These are phyloP conservation scores for Ogataea pilisensis DNA, from an alignment of 805 yeast species.

Conservation along the genomic window DNA sequence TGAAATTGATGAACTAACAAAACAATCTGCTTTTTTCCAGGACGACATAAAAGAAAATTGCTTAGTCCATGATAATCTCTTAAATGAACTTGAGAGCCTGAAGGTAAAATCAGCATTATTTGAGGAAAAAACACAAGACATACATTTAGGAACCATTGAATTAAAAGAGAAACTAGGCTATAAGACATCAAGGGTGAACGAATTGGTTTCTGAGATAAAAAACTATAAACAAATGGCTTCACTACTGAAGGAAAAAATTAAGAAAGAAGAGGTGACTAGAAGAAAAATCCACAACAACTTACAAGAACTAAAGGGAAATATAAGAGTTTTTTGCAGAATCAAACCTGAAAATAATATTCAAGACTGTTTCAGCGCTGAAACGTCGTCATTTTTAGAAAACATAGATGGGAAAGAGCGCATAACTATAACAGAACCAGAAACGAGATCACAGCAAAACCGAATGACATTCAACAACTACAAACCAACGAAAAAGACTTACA, in stretches of 20 bases:
- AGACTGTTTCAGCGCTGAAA: slow-evolving; percentile 19
- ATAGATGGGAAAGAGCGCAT: slow-evolving; percentile 27
- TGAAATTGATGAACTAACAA: neutral
- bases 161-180: slow-evolving; percentile 2
- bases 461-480: slow-evolving; percentile 6
- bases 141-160: slow-evolving; percentile 8
- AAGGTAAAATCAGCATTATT: slow-evolving; percentile 4
- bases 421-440: slow-evolving; percentile 22
- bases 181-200: neutral
- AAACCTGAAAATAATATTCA: slow-evolving; percentile 45
- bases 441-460: slow-evolving; percentile 1
- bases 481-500: slow-evolving; percentile 22
- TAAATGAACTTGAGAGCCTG: neutral
- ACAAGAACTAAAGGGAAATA: slow-evolving; percentile 88
- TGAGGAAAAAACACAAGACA: slow-evolving; percentile 6
- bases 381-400: slow-evolving; percentile 13
- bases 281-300: slow-evolving; percentile 65
- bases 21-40: neutral
- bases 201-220: slow-evolving; percentile 13
- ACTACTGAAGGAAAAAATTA: slow-evolving; percentile 25
- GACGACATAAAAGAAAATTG: slow-evolving; percentile 1
- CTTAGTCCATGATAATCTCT: neutral
- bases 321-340: slow-evolving; percentile 84
- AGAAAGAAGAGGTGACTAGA: slow-evolving; percentile 36
- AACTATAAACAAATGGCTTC: slow-evolving; percentile 22